Evolutionary conservation across 768 basidiomycete species (phyloP).

Genomic region (Panaeolus cyanescens): DNA sequence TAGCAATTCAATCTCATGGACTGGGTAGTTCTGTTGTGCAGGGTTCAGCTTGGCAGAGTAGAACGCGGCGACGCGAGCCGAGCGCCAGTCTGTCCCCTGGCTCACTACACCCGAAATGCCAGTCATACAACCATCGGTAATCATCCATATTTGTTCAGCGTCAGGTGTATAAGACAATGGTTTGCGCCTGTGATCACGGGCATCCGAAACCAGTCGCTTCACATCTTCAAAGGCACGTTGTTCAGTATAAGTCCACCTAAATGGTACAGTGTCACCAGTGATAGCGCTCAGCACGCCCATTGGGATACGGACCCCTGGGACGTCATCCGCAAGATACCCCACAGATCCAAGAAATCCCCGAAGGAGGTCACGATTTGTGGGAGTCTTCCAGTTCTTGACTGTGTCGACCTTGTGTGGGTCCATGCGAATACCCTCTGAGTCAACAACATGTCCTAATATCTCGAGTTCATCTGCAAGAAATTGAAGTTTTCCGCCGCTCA

Average conservation of each 20-base stretch:
- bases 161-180: conserved; percentile 18
- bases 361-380: conserved; percentile 32
- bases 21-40: conserved; percentile 40
- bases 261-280: conserved; percentile 23
- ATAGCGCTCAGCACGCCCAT: conserved; percentile 32
- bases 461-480: conserved; percentile 30
- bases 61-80: no score
- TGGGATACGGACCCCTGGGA: conserved; percentile 37
- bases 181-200: conserved; percentile 20
- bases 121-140: conserved; percentile 31
- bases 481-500: conserved; percentile 33
- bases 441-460: conserved; percentile 26
- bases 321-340: no score
- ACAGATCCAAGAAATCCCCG: conserved; percentile 31
- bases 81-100: no score
- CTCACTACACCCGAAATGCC: conserved; percentile 10
- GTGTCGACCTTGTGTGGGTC: conserved; percentile 45
- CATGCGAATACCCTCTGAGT: conserved; percentile 40
- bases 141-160: conserved; percentile 24
- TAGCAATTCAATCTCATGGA: no score
- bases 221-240: conserved; percentile 37
- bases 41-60: conserved; percentile 27
- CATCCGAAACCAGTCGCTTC: conserved; percentile 21
- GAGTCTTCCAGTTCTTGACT: conserved; percentile 33
- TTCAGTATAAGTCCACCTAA: conserved; percentile 28